Evolutionary conservation across 352 stramenopile genomes (phyloP).

Genomic region (Aphanomyces cochlioides): DNA sequence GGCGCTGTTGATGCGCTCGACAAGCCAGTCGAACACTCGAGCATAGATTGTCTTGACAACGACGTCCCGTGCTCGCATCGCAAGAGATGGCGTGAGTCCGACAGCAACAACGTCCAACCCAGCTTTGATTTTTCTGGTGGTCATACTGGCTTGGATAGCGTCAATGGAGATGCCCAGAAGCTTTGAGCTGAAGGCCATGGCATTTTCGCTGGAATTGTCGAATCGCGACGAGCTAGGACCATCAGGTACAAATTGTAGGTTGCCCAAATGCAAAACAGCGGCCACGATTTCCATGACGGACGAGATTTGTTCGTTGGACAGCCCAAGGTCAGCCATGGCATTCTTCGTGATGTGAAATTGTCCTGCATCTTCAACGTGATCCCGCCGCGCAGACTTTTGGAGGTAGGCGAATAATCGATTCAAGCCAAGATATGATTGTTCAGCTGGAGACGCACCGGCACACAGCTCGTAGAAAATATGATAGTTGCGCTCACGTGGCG

Average conservation of each 20-base stretch:
- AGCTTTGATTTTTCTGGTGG: conserved; percentile 58
- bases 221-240: conserved; percentile 37
- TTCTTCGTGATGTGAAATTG: conserved; percentile 69
- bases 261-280: conserved; percentile 95
- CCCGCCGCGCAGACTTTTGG: conserved; percentile 42
- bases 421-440: conserved; percentile 50
- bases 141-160: conserved; percentile 64
- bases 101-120: conserved; percentile 66
- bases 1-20: conserved; percentile 80
- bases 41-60: conserved; percentile 96
- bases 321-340: conserved; percentile 60
- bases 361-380: conserved; percentile 64
- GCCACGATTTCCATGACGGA: conserved; percentile 73
- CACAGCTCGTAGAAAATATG: conserved; percentile 98
- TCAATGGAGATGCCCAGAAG: conserved; percentile 51
- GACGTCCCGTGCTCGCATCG: conserved; percentile 89
- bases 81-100: conserved; percentile 80
- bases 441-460: conserved; percentile 55
- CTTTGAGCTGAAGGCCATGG: conserved; percentile 39
- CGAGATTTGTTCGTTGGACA: conserved; percentile 50
- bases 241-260: conserved; percentile 88
- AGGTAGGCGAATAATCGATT: conserved; percentile 31
- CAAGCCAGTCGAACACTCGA: conserved; percentile 96
- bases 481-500: conserved; percentile 93
- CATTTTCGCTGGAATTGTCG: conserved; percentile 14